Base-by-base conservation (phyloP, 305 asterid genomes). In the Fraxinus greggii region DNA sequence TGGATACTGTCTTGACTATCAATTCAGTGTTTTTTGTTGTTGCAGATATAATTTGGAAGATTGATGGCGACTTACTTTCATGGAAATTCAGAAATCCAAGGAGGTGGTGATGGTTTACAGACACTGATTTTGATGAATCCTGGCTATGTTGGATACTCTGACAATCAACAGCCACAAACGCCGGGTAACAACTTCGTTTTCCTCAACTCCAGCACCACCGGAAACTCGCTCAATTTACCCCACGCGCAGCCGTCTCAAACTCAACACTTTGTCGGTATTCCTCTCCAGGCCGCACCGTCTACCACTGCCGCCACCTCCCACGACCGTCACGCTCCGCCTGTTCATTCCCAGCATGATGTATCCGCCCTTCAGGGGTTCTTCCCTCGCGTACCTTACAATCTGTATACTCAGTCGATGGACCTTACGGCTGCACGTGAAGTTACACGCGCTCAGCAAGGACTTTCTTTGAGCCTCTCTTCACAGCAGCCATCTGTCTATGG, bases 401-500 rank as follows among this genome's bases (percentile, higher is more conserved):
- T 94, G 48, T 92, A 92, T 86, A 87, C 85, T 75, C 88, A 88
- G 31, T 85, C 86, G 0, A 54, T 85, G 28, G 93, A 92, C 67
- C 65, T 85, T 0, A 78, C 85, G 28, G 86, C 86, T 81, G 93
- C 97, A 92, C 99, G 98, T 93, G 99, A 90, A 0, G 26, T 80
- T 0, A 61, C 97, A 79, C 97, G 97, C 90, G 83, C 97, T 0
- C 96, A 84, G 83, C 95, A 90, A 72, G 93, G 97, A 0, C 94
- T 95, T 1, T 93, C 98, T 10, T 35, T 95, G 82, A 93, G 92
- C 87, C 92, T 95, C 5, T 91, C 97, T 12, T 90, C 98, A 0
- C 95, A 92, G 75, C 98, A 90, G 72, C 89, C 89, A 0, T 89
- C 86, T 9, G 73, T 81, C 0, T 91, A 84, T 42, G 93, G 90